Conservation (phyloP, 1,284 basidiomycete species). For the Sporisorium graminicola region DNA sequence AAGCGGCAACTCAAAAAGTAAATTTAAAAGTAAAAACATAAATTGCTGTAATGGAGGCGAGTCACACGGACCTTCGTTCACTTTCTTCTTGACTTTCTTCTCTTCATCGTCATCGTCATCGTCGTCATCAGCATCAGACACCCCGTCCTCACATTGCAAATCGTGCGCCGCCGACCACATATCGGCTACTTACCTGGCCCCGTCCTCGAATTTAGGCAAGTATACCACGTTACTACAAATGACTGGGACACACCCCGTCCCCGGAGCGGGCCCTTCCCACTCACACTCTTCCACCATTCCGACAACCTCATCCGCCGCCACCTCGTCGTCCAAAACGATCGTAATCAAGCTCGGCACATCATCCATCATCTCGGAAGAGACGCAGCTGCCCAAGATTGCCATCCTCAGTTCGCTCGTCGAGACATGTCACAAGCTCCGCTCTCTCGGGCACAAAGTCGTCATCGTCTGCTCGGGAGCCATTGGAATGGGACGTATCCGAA, state of each 20-base stretch:
- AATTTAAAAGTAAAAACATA: constrained; percentile 1
- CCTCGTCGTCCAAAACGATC: constrained; percentile 60
- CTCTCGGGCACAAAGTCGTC: constrained; percentile 89
- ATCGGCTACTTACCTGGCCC: too few species aligned
- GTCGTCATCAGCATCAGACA: background rate
- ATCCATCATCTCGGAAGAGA: constrained; percentile 63
- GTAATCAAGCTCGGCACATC: constrained; percentile 70
- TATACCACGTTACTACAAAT: constrained; percentile 4
- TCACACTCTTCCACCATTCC: background rate
- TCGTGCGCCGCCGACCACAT: too few species aligned
- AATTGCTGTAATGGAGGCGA: constrained; percentile 3
- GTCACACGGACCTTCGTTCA: constrained; percentile 27
- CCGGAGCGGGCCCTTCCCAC: constrained; percentile 10
- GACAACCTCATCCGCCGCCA: constrained; percentile 2
- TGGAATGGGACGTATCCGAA: constrained; percentile 90
- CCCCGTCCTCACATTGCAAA: too few species aligned
- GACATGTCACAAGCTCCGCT: constrained; percentile 83
- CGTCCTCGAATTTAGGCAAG: too few species aligned
- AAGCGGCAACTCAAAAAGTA: constrained; percentile 21
- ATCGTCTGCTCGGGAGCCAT: constrained; percentile 97
- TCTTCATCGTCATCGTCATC: background rate
- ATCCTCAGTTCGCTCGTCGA: constrained; percentile 92
- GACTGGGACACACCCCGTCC: constrained; percentile 11
- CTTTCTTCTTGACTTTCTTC: constrained; percentile 21
- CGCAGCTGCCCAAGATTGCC: constrained; percentile 79